Percentiles rank a stretch among this genome's conserved stretches.
phyloP scores from a whole-genome alignment of 257 asterid species.

The Lithospermum erythrorhizon region DNA sequence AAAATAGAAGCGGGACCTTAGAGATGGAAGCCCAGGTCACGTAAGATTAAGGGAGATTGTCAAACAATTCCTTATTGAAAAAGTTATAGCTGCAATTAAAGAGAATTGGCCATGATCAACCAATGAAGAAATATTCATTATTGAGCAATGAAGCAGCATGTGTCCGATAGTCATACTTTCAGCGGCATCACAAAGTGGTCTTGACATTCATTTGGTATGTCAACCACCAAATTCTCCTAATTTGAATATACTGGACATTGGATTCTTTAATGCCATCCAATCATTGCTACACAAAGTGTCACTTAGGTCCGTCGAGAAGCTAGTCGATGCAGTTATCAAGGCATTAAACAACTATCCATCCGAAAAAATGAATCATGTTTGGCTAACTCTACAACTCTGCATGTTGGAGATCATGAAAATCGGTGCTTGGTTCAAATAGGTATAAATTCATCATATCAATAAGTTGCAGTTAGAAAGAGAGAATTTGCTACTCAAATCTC shows the following conservation, averaged over 20 bases:
- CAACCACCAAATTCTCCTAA: slow-evolving; percentile 8
- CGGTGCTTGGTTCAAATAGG: no score
- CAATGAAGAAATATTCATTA: neutral
- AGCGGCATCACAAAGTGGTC: neutral
- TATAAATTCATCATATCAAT: no score
- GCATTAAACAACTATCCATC: no score
- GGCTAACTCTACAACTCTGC: no score
- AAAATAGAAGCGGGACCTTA: neutral
- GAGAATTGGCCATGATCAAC: neutral
- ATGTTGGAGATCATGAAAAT: no score
- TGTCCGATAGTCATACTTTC: neutral
- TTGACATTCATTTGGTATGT: neutral
- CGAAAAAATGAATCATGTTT: no score
- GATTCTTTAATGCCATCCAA: neutral
- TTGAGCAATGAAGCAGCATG: slow-evolving; percentile 7
- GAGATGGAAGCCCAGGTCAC: neutral
- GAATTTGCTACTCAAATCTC: no score
- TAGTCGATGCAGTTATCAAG: no score
- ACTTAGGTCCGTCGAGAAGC: no score
- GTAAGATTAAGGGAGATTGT: neutral
- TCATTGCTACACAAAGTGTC: no score
- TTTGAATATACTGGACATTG: neutral
- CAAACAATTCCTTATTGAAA: neutral
- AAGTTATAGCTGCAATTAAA: neutral
- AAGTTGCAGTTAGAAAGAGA: no score